Evolutionary conservation across 768 basidiomycete genomes (phyloP).

Genomic region (Trametes sanguinea): DNA sequence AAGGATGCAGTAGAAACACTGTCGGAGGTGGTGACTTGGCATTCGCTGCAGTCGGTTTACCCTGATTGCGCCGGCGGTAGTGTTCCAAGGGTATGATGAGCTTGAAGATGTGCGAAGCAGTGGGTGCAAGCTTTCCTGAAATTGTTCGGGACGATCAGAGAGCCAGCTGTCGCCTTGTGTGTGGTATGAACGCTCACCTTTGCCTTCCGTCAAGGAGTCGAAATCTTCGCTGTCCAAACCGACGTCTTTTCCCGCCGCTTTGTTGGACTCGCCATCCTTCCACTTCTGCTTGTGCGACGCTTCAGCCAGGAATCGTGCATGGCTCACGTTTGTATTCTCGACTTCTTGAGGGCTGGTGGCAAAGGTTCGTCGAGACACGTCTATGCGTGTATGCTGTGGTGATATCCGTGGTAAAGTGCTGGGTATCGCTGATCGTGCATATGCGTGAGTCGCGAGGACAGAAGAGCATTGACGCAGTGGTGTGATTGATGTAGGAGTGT

Average conservation of each 20-base stretch:
- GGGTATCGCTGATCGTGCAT: too few species aligned
- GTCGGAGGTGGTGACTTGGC: conserved; percentile 39
- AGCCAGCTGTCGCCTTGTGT: background rate
- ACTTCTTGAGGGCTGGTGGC: conserved; percentile 20
- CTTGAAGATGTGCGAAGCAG: conserved; percentile 67
- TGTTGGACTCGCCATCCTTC: conserved; percentile 24
- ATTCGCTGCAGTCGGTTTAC: conserved; percentile 9
- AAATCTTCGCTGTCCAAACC: conserved; percentile 23
- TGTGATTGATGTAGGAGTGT: too few species aligned
- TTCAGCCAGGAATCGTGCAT: conserved; percentile 48
- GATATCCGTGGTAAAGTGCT: too few species aligned
- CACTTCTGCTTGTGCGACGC: conserved; percentile 39
- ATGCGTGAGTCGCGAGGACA: too few species aligned
- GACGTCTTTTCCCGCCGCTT: conserved; percentile 13
- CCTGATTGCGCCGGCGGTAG: conserved; percentile 21
- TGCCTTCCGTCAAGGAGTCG: conserved; percentile 30
- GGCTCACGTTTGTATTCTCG: conserved; percentile 42
- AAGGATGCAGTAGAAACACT: conserved; percentile 67
- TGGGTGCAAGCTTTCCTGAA: conserved; percentile 61
- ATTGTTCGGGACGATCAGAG: background rate
- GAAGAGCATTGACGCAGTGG: too few species aligned
- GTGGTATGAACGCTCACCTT: conserved; percentile 35
- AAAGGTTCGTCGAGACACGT: background rate
- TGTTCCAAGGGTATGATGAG: conserved; percentile 54
- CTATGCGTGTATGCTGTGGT: too few species aligned